phyloP scores from a whole-genome alignment of 2,329 filamentous ascomycete species.

The Myriosclerotinia curreyana region DNA sequence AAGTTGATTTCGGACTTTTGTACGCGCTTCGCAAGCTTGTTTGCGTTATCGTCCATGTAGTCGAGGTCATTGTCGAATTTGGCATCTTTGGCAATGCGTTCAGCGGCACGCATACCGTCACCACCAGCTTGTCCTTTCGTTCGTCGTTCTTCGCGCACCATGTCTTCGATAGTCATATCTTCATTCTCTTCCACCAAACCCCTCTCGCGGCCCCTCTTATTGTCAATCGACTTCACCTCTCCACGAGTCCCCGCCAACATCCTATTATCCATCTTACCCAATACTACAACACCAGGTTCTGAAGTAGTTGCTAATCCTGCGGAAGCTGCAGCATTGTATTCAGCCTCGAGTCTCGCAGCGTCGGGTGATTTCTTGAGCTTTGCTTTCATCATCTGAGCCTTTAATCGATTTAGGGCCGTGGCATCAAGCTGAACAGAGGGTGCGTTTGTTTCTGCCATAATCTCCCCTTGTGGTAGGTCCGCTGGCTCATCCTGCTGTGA shows the following conservation, averaged over 20 bases:
- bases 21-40: slow-evolving; percentile 80
- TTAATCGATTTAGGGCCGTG: slow-evolving; percentile 81
- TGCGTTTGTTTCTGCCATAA: slow-evolving; percentile 54
- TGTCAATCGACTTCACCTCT: slow-evolving; percentile 76
- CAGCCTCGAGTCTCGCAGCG: slow-evolving; percentile 70
- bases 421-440: slow-evolving; percentile 61
- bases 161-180: slow-evolving; percentile 94
- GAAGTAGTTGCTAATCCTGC: slow-evolving; percentile 53
- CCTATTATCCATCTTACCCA: slow-evolving; percentile 85
- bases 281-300: slow-evolving; percentile 68
- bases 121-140: slow-evolving; percentile 75
- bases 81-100: slow-evolving; percentile 88
- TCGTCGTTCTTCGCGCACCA: slow-evolving; percentile 90
- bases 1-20: slow-evolving; percentile 86
- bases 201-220: slow-evolving; percentile 77
- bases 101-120: slow-evolving; percentile 78
- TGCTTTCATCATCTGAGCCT: slow-evolving; percentile 94
- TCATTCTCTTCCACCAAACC: slow-evolving; percentile 87
- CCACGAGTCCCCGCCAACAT: slow-evolving; percentile 71
- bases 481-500: slow-evolving; percentile 40
- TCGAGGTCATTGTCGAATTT: slow-evolving; percentile 92
- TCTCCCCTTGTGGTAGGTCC: slow-evolving; percentile 51
- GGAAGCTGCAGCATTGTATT: slow-evolving; percentile 72
- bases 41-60: slow-evolving; percentile 96
- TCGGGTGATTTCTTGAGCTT: slow-evolving; percentile 78